Conservation (phyloP, 495 filamentous ascomycete species). For the Paragyromitra xinjiangensis region DNA sequence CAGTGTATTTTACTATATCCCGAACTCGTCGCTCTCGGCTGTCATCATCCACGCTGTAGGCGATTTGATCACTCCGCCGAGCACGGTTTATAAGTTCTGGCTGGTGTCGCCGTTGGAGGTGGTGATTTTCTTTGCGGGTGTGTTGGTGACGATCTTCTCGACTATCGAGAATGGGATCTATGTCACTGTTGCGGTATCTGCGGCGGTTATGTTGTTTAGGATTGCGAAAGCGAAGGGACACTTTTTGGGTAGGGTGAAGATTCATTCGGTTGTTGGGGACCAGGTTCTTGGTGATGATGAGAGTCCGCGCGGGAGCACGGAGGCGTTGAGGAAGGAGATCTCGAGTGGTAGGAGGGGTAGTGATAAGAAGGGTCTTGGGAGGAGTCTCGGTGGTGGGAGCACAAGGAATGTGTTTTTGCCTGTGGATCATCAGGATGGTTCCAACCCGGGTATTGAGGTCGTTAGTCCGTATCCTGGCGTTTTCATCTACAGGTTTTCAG, state of each 20-base stretch:
- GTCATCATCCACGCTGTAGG: constrained; percentile 98
- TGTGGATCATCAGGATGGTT: constrained; percentile 84
- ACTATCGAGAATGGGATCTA: constrained; percentile 95
- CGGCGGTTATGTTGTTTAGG: constrained; percentile 83
- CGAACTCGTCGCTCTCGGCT: constrained; percentile 81
- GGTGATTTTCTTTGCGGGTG: constrained; percentile 92
- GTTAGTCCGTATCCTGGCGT: constrained; percentile 87
- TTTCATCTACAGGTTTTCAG: constrained; percentile 97
- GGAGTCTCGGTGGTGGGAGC: constrained; percentile 14
- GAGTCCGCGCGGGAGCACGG: constrained; percentile 56
- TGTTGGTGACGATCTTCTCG: constrained; percentile 86
- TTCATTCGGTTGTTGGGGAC: constrained; percentile 89
- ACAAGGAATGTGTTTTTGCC: constrained; percentile 82
- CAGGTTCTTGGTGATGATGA: constrained; percentile 72
- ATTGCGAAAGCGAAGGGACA: constrained; percentile 81
- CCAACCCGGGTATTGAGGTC: constrained; percentile 84
- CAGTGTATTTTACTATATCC: constrained; percentile 94
- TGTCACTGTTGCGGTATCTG: constrained; percentile 77
- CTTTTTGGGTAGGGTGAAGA: constrained; percentile 87
- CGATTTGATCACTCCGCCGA: constrained; percentile 92
- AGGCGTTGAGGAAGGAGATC: background rate
- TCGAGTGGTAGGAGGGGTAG: background rate
- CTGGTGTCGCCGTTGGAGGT: constrained; percentile 87
- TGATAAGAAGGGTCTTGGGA: background rate
- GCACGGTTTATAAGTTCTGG: constrained; percentile 97